Base-by-base conservation (phyloP, 257 asterid species). In the Capsicum rhomboideum region DNA sequence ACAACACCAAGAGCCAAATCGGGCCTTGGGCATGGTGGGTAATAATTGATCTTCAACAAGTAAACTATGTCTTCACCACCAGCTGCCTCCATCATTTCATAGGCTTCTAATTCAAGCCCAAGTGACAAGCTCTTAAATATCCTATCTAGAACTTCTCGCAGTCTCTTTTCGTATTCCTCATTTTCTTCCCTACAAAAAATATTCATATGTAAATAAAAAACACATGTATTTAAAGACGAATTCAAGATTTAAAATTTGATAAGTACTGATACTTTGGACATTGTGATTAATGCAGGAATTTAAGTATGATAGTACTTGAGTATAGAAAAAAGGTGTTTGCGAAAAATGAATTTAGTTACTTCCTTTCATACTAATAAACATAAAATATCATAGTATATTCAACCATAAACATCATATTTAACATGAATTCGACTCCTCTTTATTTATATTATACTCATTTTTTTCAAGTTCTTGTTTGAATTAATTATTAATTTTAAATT, bases 11-110 rank as follows among this genome's bases (percentile, higher is more conserved):
- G 95, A 63, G 93, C 97, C 16, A 94, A 88, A 85, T 95, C 99
- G 0, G 99, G 97, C 14, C 94, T 90, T 64, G 99, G 98, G 34
- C 99, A 95, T 29, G 98, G 97, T 14, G 99, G 99, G 58, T 95
- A 95, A 40, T 92, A 95, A 84, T 95, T 94, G 81, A 95, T 94
- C 80, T 95, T 95, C 92, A 95, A 72, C 18, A 94, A 23, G 34
- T 83, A 90, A 23, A 82, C n/a, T 6, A 87, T 54, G 29, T 93
- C n/a, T n/a, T n/a, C n/a, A n/a, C n/a, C n/a, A n/a, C n/a, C n/a
- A n/a, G n/a, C n/a, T n/a, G n/a, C n/a, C 50, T 77, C 90, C 88
- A 86, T 88, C 80, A 95, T 21, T 68, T 87, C 93, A n/a, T 84
- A 83, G 83, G 83, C 91, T 78, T 89, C 91, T 29, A 94, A 68